Evolutionary conservation across 108 stramenopile genomes (phyloP).

Genomic region (Stephanodiscus minutulus): DNA sequence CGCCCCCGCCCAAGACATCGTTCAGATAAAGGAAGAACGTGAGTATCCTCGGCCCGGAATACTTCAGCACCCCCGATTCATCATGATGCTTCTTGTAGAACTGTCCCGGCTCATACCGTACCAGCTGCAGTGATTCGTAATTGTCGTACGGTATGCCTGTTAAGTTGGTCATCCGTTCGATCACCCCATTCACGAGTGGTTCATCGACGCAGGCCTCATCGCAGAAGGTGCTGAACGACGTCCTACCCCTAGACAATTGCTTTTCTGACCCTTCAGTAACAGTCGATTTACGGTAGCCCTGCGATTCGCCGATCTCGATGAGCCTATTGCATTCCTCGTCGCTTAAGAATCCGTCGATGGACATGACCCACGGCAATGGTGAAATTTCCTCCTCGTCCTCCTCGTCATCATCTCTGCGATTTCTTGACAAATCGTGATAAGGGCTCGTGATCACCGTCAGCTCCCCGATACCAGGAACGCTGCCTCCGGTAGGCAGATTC

Average conservation of each 20-base stretch:
- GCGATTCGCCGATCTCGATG: slow-evolving; percentile 62
- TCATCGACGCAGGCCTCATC: slow-evolving; percentile 32
- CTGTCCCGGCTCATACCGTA: slow-evolving; percentile 57
- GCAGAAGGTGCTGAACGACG: slow-evolving; percentile 41
- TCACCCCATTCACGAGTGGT: slow-evolving; percentile 40
- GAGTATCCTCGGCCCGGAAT: slow-evolving; percentile 52
- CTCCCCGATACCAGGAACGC: slow-evolving; percentile 23
- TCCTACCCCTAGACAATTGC: slow-evolving; percentile 27
- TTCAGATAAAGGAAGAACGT: slow-evolving; percentile 72
- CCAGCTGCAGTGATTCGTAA: slow-evolving; percentile 63
- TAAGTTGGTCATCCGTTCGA: slow-evolving; percentile 51
- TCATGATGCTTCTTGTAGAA: slow-evolving; percentile 57
- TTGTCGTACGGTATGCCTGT: slow-evolving; percentile 51
- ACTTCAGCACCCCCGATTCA: slow-evolving; percentile 6
- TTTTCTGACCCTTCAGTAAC: slow-evolving; percentile 19
- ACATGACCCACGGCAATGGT: slow-evolving; percentile 58
- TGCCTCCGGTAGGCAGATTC: slow-evolving; percentile 28
- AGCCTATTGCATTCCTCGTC: slow-evolving; percentile 71
- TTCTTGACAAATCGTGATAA: slow-evolving; percentile 23
- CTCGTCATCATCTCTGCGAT: slow-evolving; percentile 25
- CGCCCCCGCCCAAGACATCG: slow-evolving; percentile 59
- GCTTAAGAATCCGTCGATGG: slow-evolving; percentile 73
- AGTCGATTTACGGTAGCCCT: slow-evolving; percentile 67
- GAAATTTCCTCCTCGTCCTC: slow-evolving; percentile 12
- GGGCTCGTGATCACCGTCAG: slow-evolving; percentile 33